Conservation (phyloP, 169 alveolate species). For the Eimeria falciformis region DNA sequence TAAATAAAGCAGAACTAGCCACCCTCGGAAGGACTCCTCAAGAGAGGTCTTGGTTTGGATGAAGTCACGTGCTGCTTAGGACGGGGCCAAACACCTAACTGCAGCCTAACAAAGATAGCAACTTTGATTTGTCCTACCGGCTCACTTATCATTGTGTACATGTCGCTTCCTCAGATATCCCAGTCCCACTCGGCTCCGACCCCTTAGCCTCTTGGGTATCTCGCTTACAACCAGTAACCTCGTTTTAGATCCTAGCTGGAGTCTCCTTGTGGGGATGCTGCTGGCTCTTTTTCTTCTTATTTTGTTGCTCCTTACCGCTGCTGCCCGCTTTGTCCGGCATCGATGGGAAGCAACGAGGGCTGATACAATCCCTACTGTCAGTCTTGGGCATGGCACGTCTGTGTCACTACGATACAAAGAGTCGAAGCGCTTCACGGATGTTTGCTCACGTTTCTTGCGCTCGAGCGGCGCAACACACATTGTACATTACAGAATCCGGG, state of each 20-base stretch:
- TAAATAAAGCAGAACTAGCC: no score
- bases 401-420: conserved; percentile 2
- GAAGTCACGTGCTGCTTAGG: no score
- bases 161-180: conserved; percentile 13
- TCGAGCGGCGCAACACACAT: conserved; percentile 42
- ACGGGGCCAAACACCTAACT: no score
- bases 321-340: conserved; percentile 56
- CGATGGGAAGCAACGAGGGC: conserved; percentile 44
- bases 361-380: not conserved
- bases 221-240: conserved; percentile 35
- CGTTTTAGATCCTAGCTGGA: conserved; percentile 51
- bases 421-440: not conserved
- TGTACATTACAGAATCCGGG: conserved; percentile 49
- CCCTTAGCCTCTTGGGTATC: conserved; percentile 64
- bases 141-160: no score
- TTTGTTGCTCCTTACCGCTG: conserved; percentile 24
- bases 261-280: conserved; percentile 53
- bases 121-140: no score
- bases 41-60: no score
- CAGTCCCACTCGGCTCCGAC: conserved; percentile 63
- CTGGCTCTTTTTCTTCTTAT: conserved; percentile 30
- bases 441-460: conserved; percentile 17
- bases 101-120: no score
- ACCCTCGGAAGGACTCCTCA: no score
- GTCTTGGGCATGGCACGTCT: not conserved